These are phyloP conservation scores for Wickerhamomyces sydowiorum DNA, from an alignment of 805 yeast genomes.

Conservation along the genomic window DNA sequence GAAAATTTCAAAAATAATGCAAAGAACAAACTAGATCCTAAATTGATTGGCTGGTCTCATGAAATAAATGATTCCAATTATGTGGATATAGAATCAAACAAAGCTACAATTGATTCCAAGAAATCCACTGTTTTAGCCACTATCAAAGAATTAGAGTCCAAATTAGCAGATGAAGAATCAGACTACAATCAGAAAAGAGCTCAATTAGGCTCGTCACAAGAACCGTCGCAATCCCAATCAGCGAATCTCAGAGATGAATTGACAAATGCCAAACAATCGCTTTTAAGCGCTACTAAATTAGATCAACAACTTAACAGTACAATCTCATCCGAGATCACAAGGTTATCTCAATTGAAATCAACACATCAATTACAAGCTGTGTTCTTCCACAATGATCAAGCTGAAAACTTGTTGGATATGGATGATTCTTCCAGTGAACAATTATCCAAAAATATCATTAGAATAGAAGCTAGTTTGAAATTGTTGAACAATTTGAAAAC, in stretches of 20 bases:
- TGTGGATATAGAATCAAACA: slow-evolving; percentile 26
- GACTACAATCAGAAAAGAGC: slow-evolving; percentile 28
- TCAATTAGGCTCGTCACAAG: slow-evolving; percentile 29
- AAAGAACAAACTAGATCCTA: slow-evolving; percentile 25
- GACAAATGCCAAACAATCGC: slow-evolving; percentile 49
- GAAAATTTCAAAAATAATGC: slow-evolving; percentile 39
- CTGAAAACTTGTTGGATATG: slow-evolving; percentile 58
- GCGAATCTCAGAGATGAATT: slow-evolving; percentile 48
- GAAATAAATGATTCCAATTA: slow-evolving; percentile 21
- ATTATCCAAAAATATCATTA: slow-evolving; percentile 34
- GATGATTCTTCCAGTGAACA: slow-evolving; percentile 41
- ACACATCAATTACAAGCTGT: slow-evolving; percentile 26
- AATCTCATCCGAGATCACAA: slow-evolving; percentile 36
- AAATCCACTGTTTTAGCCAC: slow-evolving; percentile 32
- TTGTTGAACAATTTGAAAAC: slow-evolving; percentile 57
- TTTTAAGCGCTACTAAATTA: slow-evolving; percentile 54
- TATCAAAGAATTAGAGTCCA: slow-evolving; percentile 30
- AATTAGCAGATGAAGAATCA: slow-evolving; percentile 28
- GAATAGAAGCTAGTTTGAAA: slow-evolving; percentile 51
- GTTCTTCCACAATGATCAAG: slow-evolving; percentile 19
- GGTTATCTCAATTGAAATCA: slow-evolving; percentile 40
- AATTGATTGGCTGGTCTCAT: slow-evolving; percentile 22
- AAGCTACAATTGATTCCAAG: slow-evolving; percentile 19
- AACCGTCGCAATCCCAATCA: slow-evolving; percentile 30
- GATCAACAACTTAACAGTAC: slow-evolving; percentile 49